phyloP scores from a whole-genome alignment of 176 grass and related monocot species.

The Typha latifolia region DNA sequence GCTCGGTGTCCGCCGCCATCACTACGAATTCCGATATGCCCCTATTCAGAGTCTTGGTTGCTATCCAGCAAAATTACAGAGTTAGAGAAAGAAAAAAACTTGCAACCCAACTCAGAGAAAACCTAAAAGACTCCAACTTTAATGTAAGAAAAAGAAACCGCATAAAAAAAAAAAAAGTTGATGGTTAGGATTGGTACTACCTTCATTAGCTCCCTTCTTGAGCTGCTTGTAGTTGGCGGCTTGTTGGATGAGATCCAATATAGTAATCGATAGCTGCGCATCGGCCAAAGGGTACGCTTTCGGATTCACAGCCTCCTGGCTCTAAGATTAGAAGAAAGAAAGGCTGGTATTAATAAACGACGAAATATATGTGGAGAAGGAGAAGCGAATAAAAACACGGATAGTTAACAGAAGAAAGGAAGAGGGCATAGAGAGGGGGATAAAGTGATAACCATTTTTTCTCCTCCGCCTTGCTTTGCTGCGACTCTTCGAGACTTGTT shows the following conservation, averaged over 20 bases:
- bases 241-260: constrained; percentile 68
- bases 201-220: constrained; percentile 90
- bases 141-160: too few species aligned
- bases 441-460: too few species aligned
- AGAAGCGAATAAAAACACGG: too few species aligned
- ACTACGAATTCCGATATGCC: constrained; percentile 83
- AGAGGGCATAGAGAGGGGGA: too few species aligned
- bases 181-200: constrained; percentile 12
- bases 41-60: constrained; percentile 79
- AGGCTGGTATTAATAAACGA: too few species aligned
- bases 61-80: constrained; percentile 11
- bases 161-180: too few species aligned
- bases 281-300: constrained; percentile 86
- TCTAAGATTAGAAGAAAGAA: constrained; percentile 20
- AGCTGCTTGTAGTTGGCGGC: constrained; percentile 87
- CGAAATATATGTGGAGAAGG: too few species aligned
- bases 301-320: constrained; percentile 71
- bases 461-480: too few species aligned
- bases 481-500: too few species aligned
- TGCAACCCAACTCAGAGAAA: background rate
- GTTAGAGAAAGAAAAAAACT: background rate
- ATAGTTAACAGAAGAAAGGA: too few species aligned
- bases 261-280: constrained; percentile 53
- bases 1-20: constrained; percentile 82
- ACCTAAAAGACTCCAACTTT: background rate